phyloP scores from a whole-genome alignment of 768 basidiomycete species.

The Amanita muscaria region DNA sequence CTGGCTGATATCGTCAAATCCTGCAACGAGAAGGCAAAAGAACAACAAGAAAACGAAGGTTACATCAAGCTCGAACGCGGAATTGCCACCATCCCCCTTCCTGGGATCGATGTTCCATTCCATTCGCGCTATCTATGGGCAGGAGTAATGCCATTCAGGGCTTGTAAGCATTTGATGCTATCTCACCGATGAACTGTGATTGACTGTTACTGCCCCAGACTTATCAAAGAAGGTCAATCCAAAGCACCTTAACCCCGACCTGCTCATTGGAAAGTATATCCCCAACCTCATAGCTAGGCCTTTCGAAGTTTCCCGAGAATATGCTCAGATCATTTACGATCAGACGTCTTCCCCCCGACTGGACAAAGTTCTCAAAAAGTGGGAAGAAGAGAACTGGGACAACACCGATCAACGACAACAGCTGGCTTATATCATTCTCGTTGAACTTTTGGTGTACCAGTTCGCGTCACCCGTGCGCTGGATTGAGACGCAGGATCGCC shows the following conservation, averaged over 20 bases:
- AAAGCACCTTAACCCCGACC: constrained; percentile 85
- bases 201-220: constrained; percentile 35
- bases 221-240: constrained; percentile 97
- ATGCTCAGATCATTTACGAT: constrained; percentile 92
- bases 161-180: constrained; percentile 50
- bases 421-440: constrained; percentile 91
- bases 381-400: constrained; percentile 90
- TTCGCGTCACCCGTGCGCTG: constrained; percentile 98
- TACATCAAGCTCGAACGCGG: constrained; percentile 94
- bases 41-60: constrained; percentile 74
- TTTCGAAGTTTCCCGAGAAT: constrained; percentile 75
- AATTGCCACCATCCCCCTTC: constrained; percentile 90
- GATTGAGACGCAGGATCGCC: constrained; percentile 97
- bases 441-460: constrained; percentile 95
- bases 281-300: constrained; percentile 92
- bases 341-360: constrained; percentile 94
- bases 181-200: neutral
- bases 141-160: constrained; percentile 94
- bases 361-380: constrained; percentile 87
- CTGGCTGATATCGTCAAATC: constrained; percentile 83
- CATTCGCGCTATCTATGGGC: constrained; percentile 99
- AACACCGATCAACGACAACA: constrained; percentile 77
- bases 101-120: constrained; percentile 99
- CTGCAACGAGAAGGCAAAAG: constrained; percentile 66
- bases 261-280: constrained; percentile 91